Evolutionary conservation across 177 flowering plant genomes (phyloP).

Genomic region (Vitis hybrid): DNA sequence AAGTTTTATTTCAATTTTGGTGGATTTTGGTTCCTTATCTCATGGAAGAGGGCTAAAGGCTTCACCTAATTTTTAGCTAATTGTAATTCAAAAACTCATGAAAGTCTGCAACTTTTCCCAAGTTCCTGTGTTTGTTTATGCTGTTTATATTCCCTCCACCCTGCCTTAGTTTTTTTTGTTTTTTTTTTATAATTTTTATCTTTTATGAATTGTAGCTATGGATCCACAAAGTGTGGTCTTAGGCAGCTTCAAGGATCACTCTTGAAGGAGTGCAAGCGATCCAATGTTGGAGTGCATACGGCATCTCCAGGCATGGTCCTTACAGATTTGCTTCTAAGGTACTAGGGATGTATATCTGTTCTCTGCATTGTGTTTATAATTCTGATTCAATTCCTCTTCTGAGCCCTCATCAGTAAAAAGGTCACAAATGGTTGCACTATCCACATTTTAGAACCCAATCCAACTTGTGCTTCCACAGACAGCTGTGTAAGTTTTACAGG

Average conservation of each 20-base stretch:
- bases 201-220: conserved; percentile 58
- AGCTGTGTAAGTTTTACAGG: neutral
- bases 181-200: neutral
- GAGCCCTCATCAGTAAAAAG: no score
- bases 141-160: neutral
- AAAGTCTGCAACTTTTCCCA: neutral
- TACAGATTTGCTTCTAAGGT: conserved; percentile 92
- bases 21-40: neutral
- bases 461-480: neutral
- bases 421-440: no score
- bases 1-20: conserved; percentile 27
- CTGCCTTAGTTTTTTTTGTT: no score
- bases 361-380: neutral
- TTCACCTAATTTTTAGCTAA: neutral
- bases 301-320: conserved; percentile 99
- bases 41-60: neutral
- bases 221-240: conserved; percentile 93
- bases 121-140: conserved; percentile 1
- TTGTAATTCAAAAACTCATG: neutral
- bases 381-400: no score
- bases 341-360: conserved; percentile 1
- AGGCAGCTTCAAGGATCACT: conserved; percentile 92
- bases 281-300: conserved; percentile 90
- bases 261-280: conserved; percentile 68
- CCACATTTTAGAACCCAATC: no score